Conservation (phyloP, 352 stramenopile species). For the Blastocystis sp. region DNA sequence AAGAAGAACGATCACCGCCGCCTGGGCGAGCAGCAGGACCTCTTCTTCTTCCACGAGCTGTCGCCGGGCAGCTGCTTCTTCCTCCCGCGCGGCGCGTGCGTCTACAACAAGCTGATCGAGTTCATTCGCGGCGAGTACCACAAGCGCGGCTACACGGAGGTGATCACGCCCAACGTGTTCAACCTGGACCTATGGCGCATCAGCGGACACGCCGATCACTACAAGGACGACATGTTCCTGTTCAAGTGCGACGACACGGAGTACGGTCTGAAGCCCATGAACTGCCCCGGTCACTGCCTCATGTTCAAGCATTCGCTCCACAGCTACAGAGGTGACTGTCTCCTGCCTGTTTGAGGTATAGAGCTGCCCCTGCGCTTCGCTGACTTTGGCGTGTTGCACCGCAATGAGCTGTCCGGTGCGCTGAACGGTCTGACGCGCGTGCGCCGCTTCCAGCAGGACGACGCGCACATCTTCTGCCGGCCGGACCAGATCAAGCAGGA, state of each 20-base stretch:
- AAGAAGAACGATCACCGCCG: constrained; percentile 92
- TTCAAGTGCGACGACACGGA: constrained; percentile 91
- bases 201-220: constrained; percentile 91
- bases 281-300: constrained; percentile 95
- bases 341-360: neutral
- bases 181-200: constrained; percentile 95
- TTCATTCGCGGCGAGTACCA: constrained; percentile 89
- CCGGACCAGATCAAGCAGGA: constrained; percentile 86
- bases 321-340: constrained; percentile 80
- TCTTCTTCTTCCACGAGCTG: constrained; percentile 90
- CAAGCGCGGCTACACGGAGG: constrained; percentile 83
- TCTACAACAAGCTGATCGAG: constrained; percentile 96
- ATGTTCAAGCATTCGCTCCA: constrained; percentile 89
- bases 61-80: constrained; percentile 94
- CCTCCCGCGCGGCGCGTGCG: constrained; percentile 89
- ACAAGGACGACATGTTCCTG: constrained; percentile 97
- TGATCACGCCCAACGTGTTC: constrained; percentile 96
- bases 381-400: constrained; percentile 96
- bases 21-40: constrained; percentile 88
- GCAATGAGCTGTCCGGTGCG: constrained; percentile 90
- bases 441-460: constrained; percentile 92
- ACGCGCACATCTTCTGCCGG: constrained; percentile 95
- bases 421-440: constrained; percentile 93
- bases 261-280: constrained; percentile 92
- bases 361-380: constrained; percentile 91